Percentiles rank a stretch among this genome's conserved stretches.
Conservation (phyloP, 495 filamentous ascomycete genomes). For the Aspergillus indologenus region DNA sequence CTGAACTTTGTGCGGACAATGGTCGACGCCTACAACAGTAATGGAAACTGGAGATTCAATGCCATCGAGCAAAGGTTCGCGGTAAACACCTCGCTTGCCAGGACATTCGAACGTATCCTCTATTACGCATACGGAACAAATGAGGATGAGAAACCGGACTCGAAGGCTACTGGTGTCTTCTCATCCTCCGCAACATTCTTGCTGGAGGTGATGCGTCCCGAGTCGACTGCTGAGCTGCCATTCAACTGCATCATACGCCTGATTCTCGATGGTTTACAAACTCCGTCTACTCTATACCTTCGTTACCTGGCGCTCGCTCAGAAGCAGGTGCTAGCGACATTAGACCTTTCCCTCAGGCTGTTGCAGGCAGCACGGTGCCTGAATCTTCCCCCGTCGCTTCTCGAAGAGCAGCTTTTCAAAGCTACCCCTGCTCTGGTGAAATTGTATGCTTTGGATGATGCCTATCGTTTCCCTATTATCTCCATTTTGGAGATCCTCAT, state of each 20-base stretch:
- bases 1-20: slow-evolving; percentile 67
- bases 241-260: slow-evolving; percentile 75
- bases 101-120: slow-evolving; percentile 67
- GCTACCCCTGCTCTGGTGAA: slow-evolving; percentile 69
- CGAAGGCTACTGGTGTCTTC: slow-evolving; percentile 63
- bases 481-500: slow-evolving; percentile 73
- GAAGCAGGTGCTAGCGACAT: slow-evolving; percentile 58
- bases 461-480: slow-evolving; percentile 62
- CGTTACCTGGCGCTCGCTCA: slow-evolving; percentile 54
- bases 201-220: slow-evolving; percentile 69
- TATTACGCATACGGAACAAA: slow-evolving; percentile 71
- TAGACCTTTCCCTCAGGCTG: slow-evolving; percentile 65
- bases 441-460: slow-evolving; percentile 68
- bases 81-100: slow-evolving; percentile 57
- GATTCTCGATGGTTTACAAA: slow-evolving; percentile 63
- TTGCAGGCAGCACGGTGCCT: slow-evolving; percentile 66
- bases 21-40: slow-evolving; percentile 79
- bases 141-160: slow-evolving; percentile 46
- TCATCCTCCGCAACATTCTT: slow-evolving; percentile 69
- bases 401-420: slow-evolving; percentile 80
- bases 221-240: slow-evolving; percentile 62
- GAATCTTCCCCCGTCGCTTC: slow-evolving; percentile 53
- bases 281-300: slow-evolving; percentile 61
- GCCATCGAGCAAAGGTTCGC: slow-evolving; percentile 61
- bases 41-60: slow-evolving; percentile 76